Conservation (phyloP, 2,329 filamentous ascomycete species). For the Ophiostoma perfectum region DNA sequence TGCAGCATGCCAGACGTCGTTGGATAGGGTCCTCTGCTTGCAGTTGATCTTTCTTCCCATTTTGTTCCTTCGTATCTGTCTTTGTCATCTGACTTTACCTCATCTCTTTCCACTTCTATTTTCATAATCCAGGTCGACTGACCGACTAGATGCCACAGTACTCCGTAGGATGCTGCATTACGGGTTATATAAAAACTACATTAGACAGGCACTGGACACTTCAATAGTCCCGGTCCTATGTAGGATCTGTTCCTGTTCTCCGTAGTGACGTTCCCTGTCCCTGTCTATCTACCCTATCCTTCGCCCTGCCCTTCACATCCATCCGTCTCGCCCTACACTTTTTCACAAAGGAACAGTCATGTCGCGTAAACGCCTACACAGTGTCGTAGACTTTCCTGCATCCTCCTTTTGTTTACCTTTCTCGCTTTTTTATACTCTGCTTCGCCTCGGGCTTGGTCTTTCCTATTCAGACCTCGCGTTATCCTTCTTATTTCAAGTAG, state of each 20-base stretch:
- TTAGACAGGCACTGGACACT: neutral
- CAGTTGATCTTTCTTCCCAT: neutral
- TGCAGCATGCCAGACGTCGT: neutral
- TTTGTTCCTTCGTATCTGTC: neutral
- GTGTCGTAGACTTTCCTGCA: neutral
- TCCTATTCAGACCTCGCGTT: neutral
- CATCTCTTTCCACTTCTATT: neutral
- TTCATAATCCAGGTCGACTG: neutral
- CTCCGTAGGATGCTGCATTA: neutral
- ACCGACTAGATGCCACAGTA: neutral
- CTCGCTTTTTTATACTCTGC: neutral
- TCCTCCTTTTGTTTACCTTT: neutral
- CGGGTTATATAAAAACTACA: neutral
- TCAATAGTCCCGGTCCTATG: neutral
- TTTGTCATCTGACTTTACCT: neutral
- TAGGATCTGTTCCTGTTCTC: neutral
- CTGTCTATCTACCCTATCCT: neutral
- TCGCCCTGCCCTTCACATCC: no score
- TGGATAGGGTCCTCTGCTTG: neutral
- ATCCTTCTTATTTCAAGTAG: neutral
- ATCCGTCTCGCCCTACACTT: no score
- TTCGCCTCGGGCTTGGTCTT: neutral
- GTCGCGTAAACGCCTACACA: no score
- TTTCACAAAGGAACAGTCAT: no score
- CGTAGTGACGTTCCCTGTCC: neutral